Evolutionary conservation across 75 land plant species (phyloP), one percentile per base, ranked within the genome.

Genomic region (Selaginella moellendorffii): DNA sequence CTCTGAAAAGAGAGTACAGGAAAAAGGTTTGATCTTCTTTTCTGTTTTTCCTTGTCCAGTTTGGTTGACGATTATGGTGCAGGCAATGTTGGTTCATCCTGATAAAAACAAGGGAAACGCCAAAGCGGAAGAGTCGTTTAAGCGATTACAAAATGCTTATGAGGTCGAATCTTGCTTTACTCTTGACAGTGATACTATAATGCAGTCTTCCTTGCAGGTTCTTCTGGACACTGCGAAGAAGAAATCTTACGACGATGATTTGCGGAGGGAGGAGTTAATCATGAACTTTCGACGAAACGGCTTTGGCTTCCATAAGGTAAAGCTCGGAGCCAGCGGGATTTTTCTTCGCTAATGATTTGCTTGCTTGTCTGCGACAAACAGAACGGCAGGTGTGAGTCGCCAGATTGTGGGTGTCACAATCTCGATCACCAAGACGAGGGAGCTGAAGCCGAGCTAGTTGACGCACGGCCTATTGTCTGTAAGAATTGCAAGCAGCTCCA

Each of bases 31-130:
- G 28, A 36, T 36, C 14, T 62, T 62, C 26, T 62, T 26, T 17
- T 17, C 18, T 23, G 5, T 26, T 2, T 62, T 62, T 26, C 10
- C 30, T 5, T 18, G 5, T 62, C n/a, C n/a, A n/a, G n/a, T n/a
- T n/a, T n/a, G n/a, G n/a, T n/a, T n/a, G n/a, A n/a, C n/a, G n/a
- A n/a, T n/a, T n/a, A n/a, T n/a, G n/a, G 24, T 54, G 51, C 69
- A 93, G 98, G 98, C 86, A 53, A 93, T 93, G 98, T 65, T 93
- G 61, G 96, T 93, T 27, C 98, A 93, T 80, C 98, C 98, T 64
- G 98, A 93, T 75, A 93, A 93, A 69, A 93, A 93, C 54, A 78
- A 80, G 73, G 96, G 98, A 29, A 89, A 89, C 66, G 85, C 82
- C 66, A 81, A 81, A 79, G 98, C 98, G 31, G 98, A 79, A 31